Evolutionary conservation across 768 basidiomycete species (phyloP), one percentile per base, ranked within the genome.

Genomic region (Imleria badia): DNA sequence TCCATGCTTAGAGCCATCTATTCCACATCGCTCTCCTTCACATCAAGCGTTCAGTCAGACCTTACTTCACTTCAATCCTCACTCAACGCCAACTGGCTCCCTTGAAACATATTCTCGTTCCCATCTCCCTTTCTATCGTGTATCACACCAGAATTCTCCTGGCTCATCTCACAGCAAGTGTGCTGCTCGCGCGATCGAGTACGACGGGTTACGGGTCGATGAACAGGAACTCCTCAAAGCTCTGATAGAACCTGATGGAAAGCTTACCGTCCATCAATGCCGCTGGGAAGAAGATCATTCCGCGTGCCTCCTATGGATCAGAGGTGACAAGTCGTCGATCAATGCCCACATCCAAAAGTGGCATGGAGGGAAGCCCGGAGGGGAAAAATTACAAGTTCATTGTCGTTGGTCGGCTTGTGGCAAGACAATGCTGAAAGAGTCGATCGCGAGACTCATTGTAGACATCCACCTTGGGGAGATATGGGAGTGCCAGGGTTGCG

Each of bases 341-440:
- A 53, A 49, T 5, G 1, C 5, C 1, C 65, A 66, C 17, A 60
- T 61, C 29, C 64, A 52, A 26, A 56, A 26, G 46, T 66, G 65
- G 56, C 62, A 67, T 2, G 46, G 59, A 42, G 52, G 48, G 4
- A 35, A 44, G 33, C 40, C 42, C 2, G 53, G 55, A 1, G 48
- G 48, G 6, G 64, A 63, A 33, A 66, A 63, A 23, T 3, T 15
- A 9, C 11, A 30, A 20, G 23, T 15, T 8, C 11, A 35, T 2
- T 65, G 63, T 40, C 35, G 30, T 17, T 64, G 63, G 63, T 39
- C 48, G 0, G 23, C 15, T n/a, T 69, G 65, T n/a, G 41, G 34
- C 1, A 45, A 49, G 42, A 38, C 5, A 2, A 69, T 69, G 62
- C 19, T 51, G 7, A 69, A 67, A 39, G 68, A 67, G 30, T 67